These are phyloP conservation scores for Tetrapisispora nanseiensis DNA, from an alignment of 805 yeast genomes.

Conservation along the genomic window DNA sequence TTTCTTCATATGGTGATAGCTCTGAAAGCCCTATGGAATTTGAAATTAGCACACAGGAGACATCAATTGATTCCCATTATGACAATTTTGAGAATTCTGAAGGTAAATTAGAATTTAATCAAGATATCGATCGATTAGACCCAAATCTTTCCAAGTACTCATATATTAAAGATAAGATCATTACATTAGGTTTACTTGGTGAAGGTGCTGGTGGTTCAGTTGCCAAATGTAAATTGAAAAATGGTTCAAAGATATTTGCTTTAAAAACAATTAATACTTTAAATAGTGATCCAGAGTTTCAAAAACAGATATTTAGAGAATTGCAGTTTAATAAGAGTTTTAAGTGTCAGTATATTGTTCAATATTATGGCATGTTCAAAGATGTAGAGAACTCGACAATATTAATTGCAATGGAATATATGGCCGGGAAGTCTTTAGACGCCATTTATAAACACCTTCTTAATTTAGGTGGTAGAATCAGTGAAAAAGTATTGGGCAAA, in stretches of 20 bases:
- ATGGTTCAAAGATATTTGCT: slow-evolving; percentile 66
- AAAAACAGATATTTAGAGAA: slow-evolving; percentile 84
- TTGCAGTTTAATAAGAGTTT: slow-evolving; percentile 80
- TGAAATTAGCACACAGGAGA: not conserved
- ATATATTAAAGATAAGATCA: slow-evolving; percentile 44
- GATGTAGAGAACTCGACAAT: slow-evolving; percentile 70
- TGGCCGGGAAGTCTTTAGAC: slow-evolving; percentile 88
- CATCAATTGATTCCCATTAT: not conserved
- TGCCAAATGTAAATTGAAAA: slow-evolving; percentile 56
- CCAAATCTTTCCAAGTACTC: slow-evolving; percentile 67
- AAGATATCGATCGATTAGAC: slow-evolving; percentile 46
- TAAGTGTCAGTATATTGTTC: slow-evolving; percentile 74
- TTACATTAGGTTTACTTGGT: slow-evolving; percentile 65
- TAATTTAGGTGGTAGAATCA: slow-evolving; percentile 70
- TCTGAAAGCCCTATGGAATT: slow-evolving; percentile 6
- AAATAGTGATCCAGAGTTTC: slow-evolving; percentile 66
- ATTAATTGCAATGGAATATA: slow-evolving; percentile 93
- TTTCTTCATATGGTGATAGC: slow-evolving; percentile 18
- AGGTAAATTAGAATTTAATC: slow-evolving; percentile 5
- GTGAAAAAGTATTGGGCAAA: slow-evolving; percentile 87
- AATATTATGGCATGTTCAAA: slow-evolving; percentile 86
- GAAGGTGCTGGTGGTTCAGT: slow-evolving; percentile 96
- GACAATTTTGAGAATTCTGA: not conserved
- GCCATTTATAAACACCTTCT: slow-evolving; percentile 77
- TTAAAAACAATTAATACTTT: slow-evolving; percentile 44